Evolutionary conservation across 805 yeast genomes (phyloP), one percentile per base, ranked within the genome.

Genomic region (Schwanniomyces pseudopolymorphus): DNA sequence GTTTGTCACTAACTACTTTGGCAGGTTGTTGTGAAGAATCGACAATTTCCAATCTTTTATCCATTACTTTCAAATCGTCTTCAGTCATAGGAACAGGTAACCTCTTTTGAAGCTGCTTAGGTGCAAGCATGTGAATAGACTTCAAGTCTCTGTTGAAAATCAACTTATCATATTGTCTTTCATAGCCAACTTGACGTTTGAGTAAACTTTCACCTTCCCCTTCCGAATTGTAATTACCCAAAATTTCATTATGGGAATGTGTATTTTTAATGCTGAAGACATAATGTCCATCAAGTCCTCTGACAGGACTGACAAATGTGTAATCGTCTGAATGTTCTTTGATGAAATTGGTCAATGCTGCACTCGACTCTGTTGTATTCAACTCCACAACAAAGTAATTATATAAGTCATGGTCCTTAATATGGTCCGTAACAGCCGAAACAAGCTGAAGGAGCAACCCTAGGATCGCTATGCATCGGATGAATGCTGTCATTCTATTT

Each of bases 361-460:
- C 44, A 39, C 50, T 60, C 19, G 63, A 49, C 1, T 7, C 14
- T 20, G 60, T 39, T 8, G 74, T 65, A 51, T 68, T 61, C 10
- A 83, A 53, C 52, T 86, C 89, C 14, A 87, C 72, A 6, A 87
- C 78, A 54, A 85, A 84, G 64, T 87, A 87, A 49, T 78, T 77
- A 38, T 74, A 72, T 16, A 51, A 50, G 3, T 55, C 67, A 60
- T 78, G 85, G 60, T 86, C 53, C 80, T 44, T 20, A 40, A 21
- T 10, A 64, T 64, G 26, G 54, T 51, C 19, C 21, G 14, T 36
- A 14, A 16, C 6, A 7, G 35, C 35, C 8, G 20, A 7, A 2
- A 31, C 19, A 14, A 31, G 10, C 16, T 31, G 35, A 14, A 31
- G 19, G 20, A 31, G 14, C 4, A 31, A 20, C 35, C 35, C 35